phyloP scores from a whole-genome alignment of 1,284 basidiomycete genomes.

The Sphagnurus paluster region DNA sequence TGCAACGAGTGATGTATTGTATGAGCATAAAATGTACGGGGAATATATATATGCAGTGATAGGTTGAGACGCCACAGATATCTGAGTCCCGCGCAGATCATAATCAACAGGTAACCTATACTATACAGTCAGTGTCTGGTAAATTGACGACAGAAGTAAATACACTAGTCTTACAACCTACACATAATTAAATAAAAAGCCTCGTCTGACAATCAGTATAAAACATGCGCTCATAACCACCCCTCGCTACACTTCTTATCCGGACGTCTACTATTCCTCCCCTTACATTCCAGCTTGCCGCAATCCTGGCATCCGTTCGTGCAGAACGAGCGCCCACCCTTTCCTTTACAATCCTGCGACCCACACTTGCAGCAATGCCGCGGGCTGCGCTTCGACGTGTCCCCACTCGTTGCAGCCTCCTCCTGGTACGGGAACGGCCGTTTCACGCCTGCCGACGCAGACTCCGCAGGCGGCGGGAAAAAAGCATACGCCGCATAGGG shows the following conservation, averaged over 20 bases:
- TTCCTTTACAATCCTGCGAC: conserved; percentile 74
- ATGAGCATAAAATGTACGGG: too few relatives aligned
- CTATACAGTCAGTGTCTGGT: too few relatives aligned
- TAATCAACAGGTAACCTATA: too few relatives aligned
- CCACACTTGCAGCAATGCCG: conserved; percentile 71
- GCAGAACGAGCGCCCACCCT: conserved; percentile 70
- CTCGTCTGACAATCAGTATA: too few relatives aligned
- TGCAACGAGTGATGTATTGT: too few relatives aligned
- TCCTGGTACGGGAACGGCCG: conserved; percentile 22
- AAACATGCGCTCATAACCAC: conserved; percentile 11
- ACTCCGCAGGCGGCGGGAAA: too few relatives aligned
- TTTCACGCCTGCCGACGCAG: conserved; percentile 10
- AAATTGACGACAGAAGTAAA: too few relatives aligned
- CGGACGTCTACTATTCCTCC: conserved; percentile 70
- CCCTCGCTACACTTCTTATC: conserved; percentile 70
- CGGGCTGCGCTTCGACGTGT: conserved; percentile 35
- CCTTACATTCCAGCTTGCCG: conserved; percentile 68
- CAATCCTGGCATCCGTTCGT: conserved; percentile 73
- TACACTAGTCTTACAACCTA: too few relatives aligned
- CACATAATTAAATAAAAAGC: too few relatives aligned
- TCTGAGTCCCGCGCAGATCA: too few relatives aligned
- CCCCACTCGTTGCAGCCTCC: conserved; percentile 1
- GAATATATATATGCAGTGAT: too few relatives aligned
- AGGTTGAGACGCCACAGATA: too few relatives aligned
- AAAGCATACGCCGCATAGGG: conserved; percentile 7